These are phyloP conservation scores for Tuber indicum DNA, from an alignment of 495 filamentous ascomycete species.

Conservation along the genomic window DNA sequence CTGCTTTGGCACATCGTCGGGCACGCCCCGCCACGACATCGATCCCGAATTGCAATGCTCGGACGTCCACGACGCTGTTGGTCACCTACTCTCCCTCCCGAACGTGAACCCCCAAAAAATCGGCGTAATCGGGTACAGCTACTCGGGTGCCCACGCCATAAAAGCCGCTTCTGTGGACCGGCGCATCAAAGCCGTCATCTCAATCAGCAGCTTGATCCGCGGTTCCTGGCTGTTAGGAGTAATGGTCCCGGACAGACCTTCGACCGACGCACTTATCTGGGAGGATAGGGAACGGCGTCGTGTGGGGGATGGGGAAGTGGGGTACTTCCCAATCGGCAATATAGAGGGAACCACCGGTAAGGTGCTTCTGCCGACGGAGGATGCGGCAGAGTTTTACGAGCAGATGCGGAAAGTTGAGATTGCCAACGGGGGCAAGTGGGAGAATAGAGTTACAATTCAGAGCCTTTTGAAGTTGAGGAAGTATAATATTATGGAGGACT, in stretches of 20 bases:
- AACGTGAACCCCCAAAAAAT: conserved; percentile 15
- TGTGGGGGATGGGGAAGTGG: conserved; percentile 6
- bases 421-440: neutral
- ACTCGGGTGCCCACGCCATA: conserved; percentile 12
- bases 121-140: conserved; percentile 13
- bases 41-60: conserved; percentile 15
- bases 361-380: neutral
- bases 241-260: neutral
- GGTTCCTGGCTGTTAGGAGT: neutral
- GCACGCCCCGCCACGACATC: conserved; percentile 15
- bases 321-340: conserved; percentile 1
- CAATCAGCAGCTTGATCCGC: conserved; percentile 4
- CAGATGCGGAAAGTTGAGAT: conserved; percentile 4
- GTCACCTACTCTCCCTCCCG: conserved; percentile 10
- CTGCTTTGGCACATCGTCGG: conserved; percentile 17
- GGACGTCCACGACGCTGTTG: conserved; percentile 17
- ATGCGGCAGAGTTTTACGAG: conserved; percentile 3
- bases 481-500: neutral
- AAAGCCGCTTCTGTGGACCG: conserved; percentile 14
- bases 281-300: conserved; percentile 10
- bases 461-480: conserved; percentile 10
- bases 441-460: conserved; percentile 16
- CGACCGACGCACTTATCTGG: neutral
- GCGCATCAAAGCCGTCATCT: conserved; percentile 19
- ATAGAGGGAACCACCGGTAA: neutral